These are phyloP conservation scores for Barnettozyma vustinii DNA, from an alignment of 805 yeast species.

Conservation along the genomic window DNA sequence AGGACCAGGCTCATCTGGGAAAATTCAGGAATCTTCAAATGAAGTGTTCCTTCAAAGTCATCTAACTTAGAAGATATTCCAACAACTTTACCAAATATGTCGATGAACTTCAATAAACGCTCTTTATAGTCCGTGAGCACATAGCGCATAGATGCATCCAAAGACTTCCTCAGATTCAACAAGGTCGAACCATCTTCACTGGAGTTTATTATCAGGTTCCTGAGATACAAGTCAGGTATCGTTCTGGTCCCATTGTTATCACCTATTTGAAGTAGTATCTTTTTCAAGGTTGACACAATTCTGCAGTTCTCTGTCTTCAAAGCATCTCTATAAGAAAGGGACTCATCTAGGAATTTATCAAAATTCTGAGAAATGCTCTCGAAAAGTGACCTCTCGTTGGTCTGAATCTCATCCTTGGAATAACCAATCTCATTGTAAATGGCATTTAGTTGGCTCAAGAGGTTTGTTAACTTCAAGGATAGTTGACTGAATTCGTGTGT, in stretches of 20 bases:
- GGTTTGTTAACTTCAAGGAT: constrained; percentile 13
- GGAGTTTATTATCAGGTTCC: constrained; percentile 30
- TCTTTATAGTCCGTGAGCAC: constrained; percentile 29
- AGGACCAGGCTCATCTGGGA: constrained; percentile 7
- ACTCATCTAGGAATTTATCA: constrained; percentile 33
- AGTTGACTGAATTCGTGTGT: constrained; percentile 14
- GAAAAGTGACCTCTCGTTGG: constrained; percentile 46
- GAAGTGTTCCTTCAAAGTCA: constrained; percentile 3
- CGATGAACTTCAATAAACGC: constrained; percentile 22
- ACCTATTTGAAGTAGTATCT: constrained; percentile 27
- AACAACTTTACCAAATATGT: constrained; percentile 5
- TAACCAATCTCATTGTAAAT: constrained; percentile 53
- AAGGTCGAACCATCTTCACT: constrained; percentile 26
- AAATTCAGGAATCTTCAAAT: constrained; percentile 16
- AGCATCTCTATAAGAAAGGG: constrained; percentile 31
- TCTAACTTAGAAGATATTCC: constrained; percentile 9
- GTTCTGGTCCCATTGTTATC: constrained; percentile 35
- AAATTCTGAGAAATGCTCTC: constrained; percentile 45
- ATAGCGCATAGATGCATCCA: constrained; percentile 27
- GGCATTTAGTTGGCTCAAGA: constrained; percentile 35
- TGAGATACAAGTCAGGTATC: constrained; percentile 35
- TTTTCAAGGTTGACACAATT: constrained; percentile 25
- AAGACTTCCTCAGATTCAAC: constrained; percentile 28
- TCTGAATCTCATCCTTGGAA: constrained; percentile 41
- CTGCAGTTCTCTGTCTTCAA: constrained; percentile 26